Conservation (phyloP, 1,284 basidiomycete genomes). For the Trametes hirsuta region DNA sequence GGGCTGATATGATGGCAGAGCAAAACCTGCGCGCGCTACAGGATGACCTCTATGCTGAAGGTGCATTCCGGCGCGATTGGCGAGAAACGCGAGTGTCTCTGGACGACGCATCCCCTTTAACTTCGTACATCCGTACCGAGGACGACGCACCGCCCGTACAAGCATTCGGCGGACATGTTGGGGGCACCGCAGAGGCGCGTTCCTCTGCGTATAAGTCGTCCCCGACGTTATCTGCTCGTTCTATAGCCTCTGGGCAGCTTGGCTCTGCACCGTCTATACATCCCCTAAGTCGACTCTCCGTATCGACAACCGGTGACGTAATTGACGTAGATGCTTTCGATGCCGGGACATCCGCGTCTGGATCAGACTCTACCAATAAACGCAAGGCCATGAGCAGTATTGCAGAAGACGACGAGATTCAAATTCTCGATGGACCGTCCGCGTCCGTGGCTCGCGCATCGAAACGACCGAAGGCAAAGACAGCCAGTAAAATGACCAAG, state of each 20-base stretch:
- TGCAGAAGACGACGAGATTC: constrained; percentile 51
- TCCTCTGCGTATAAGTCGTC: constrained; percentile 34
- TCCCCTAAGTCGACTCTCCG: constrained; percentile 39
- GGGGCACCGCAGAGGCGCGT: constrained; percentile 3
- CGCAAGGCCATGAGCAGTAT: constrained; percentile 45
- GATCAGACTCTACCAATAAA: constrained; percentile 39
- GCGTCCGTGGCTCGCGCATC: constrained; percentile 26
- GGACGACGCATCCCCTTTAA: constrained; percentile 23
- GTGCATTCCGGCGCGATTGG: constrained; percentile 74
- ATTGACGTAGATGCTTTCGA: constrained; percentile 38
- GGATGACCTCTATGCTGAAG: constrained; percentile 64
- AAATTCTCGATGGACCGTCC: constrained; percentile 53
- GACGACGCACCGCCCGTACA: constrained; percentile 37
- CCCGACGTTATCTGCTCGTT: constrained; percentile 38
- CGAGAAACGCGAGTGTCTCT: constrained; percentile 57
- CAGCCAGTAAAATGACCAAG: constrained; percentile 36
- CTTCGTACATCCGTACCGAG: constrained; percentile 1
- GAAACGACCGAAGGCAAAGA: constrained; percentile 45
- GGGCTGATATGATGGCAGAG: constrained; percentile 41
- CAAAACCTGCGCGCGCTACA: constrained; percentile 60
- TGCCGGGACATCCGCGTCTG: constrained; percentile 24
- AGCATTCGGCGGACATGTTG: constrained; percentile 17
- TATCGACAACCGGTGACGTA: constrained; percentile 35
- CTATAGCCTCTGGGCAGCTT: constrained; percentile 26
- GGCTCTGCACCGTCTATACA: constrained; percentile 35